A percentile compares a stretch with the other conserved stretches of the same genome.
Evolutionary conservation across 306 rosid species (phyloP).

Genomic region (Trifolium subterraneum): DNA sequence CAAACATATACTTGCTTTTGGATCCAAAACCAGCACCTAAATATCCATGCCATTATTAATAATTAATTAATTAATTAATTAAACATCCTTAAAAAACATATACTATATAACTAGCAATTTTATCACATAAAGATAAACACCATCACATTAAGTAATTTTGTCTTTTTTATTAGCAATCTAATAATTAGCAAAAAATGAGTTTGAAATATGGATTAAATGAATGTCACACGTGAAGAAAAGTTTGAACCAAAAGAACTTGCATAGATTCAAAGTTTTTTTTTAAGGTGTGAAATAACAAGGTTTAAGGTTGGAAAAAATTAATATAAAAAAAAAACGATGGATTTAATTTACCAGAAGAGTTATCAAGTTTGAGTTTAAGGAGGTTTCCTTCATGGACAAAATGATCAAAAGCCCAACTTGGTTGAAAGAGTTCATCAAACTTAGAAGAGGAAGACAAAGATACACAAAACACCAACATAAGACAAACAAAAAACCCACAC

Average conservation of each 20-base stretch:
- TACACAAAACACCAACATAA: constrained; percentile 46
- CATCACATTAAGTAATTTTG: too few relatives aligned
- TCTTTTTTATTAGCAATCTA: not conserved
- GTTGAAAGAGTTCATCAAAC: constrained; percentile 83
- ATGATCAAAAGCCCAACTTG: constrained; percentile 87
- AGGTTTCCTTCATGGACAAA: constrained; percentile 68
- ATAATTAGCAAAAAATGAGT: not conserved
- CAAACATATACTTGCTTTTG: constrained; percentile 82
- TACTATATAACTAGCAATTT: not conserved
- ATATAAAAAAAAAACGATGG: not conserved
- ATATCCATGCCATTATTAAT: constrained; percentile 7
- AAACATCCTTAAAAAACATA: not conserved
- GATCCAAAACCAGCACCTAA: constrained; percentile 91
- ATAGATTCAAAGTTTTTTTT: too few relatives aligned
- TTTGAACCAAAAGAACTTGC: too few relatives aligned
- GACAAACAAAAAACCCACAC: constrained; percentile 46
- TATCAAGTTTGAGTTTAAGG: constrained; percentile 80
- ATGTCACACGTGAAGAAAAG: not conserved
- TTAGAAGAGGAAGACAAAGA: constrained; percentile 55
- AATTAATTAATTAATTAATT: not conserved
- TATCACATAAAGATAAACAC: not conserved
- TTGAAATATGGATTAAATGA: not conserved
- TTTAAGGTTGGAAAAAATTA: not conserved
- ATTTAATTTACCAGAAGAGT: constrained; percentile 66
- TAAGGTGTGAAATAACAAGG: not conserved